Evolutionary conservation across 78 protist genomes (phyloP).

Genomic region (Dictyostelium capitatum): DNA sequence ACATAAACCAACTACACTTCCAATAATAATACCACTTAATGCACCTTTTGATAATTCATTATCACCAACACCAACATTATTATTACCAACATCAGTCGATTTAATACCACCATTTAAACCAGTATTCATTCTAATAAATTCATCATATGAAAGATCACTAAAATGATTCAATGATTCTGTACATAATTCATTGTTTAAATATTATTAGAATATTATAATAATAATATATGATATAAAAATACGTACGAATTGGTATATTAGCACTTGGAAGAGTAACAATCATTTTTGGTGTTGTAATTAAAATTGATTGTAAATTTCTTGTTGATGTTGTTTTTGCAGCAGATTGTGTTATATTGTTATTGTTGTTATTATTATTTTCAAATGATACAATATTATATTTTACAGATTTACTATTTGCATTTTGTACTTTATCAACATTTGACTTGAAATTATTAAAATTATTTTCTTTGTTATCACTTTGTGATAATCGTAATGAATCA

Average conservation of each 20-base stretch:
- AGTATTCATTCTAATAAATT: constrained; percentile 19
- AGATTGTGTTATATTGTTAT: background rate
- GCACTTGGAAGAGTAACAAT: background rate
- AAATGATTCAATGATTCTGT: constrained; percentile 37
- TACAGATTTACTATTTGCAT: background rate
- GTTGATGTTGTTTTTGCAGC: background rate
- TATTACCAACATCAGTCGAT: background rate
- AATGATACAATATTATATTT: background rate
- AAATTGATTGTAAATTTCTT: background rate
- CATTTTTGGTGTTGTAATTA: background rate
- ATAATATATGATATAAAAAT: background rate
- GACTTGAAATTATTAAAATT: constrained; percentile 18
- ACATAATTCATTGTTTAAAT: too few relatives aligned
- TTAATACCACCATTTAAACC: constrained; percentile 4
- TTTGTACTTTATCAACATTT: background rate
- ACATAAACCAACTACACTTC: constrained; percentile 43
- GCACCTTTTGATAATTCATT: constrained; percentile 19
- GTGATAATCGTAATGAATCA: too few relatives aligned
- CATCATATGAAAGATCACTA: constrained; percentile 46
- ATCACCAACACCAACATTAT: background rate
- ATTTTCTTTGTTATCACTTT: too few relatives aligned
- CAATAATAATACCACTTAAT: constrained; percentile 46
- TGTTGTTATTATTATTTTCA: background rate
- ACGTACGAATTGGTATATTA: background rate
- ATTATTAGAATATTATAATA: background rate